phyloP scores from a whole-genome alignment of 768 basidiomycete species.

The Agaricus sinodeliciosus region DNA sequence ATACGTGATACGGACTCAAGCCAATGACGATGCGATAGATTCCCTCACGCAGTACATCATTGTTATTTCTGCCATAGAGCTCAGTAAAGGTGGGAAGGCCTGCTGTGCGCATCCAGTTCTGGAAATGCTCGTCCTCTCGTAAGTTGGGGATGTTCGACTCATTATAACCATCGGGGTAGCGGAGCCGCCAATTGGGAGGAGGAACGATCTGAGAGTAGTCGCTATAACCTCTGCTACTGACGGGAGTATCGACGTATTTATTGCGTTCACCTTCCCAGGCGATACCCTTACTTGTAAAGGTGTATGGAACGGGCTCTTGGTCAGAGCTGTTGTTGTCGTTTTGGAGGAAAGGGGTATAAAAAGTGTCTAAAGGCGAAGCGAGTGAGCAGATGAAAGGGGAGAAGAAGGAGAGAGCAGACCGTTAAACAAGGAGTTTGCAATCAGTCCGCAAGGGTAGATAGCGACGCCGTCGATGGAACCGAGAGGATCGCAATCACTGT shows the following conservation, averaged over 20 bases:
- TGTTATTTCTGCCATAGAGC: constrained; percentile 88
- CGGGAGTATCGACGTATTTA: constrained; percentile 70
- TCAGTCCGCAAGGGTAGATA: constrained; percentile 93
- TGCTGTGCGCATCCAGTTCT: constrained; percentile 99
- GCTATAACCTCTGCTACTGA: constrained; percentile 39
- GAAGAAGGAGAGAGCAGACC: constrained; percentile 38
- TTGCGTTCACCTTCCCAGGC: constrained; percentile 95
- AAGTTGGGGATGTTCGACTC: constrained; percentile 62
- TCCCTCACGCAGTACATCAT: constrained; percentile 62
- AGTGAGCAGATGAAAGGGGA: not conserved
- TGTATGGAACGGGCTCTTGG: constrained; percentile 47
- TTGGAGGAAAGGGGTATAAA: constrained; percentile 51
- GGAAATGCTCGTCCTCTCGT: constrained; percentile 81
- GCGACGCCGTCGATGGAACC: constrained; percentile 46
- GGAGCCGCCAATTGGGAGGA: constrained; percentile 84
- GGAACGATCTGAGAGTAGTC: constrained; percentile 68
- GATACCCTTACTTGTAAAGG: constrained; percentile 73
- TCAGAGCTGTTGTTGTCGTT: constrained; percentile 39
- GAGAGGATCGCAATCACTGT: constrained; percentile 86
- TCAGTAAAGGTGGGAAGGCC: constrained; percentile 97
- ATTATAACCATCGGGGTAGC: constrained; percentile 73
- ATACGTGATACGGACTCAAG: constrained; percentile 58
- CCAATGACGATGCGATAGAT: constrained; percentile 69
- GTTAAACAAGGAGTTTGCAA: constrained; percentile 96
- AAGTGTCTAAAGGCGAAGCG: constrained; percentile 56